These are phyloP conservation scores for Fusarium pseudonygamai DNA, from an alignment of 2,329 filamentous ascomycete species.

Conservation along the genomic window DNA sequence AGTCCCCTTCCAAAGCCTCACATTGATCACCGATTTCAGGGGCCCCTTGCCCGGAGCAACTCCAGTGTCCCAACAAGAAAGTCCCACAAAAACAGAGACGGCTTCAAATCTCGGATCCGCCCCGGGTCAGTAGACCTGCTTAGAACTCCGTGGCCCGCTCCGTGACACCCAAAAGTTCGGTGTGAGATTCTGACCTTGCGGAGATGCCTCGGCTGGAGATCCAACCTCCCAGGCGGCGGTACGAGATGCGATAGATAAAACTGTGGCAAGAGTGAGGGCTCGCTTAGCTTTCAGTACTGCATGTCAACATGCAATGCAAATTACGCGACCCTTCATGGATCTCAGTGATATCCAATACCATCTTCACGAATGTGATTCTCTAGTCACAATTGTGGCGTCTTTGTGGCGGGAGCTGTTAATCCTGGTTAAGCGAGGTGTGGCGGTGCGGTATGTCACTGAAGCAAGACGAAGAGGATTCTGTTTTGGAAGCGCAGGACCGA, in stretches of 20 bases:
- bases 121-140: neutral
- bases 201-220: neutral
- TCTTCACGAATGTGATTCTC: slow-evolving; percentile 16
- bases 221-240: neutral
- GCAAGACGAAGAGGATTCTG: slow-evolving; percentile 4
- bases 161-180: neutral
- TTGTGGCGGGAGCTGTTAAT: slow-evolving; percentile 4
- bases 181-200: neutral
- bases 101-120: neutral
- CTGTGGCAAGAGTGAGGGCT: slow-evolving; percentile 10
- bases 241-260: neutral
- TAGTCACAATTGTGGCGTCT: slow-evolving; percentile 9
- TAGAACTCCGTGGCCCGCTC: neutral
- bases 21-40: neutral
- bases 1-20: neutral
- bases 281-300: neutral
- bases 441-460: slow-evolving; percentile 12
- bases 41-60: neutral
- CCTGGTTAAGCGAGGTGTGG: slow-evolving; percentile 22
- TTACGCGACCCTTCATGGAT: slow-evolving; percentile 1
- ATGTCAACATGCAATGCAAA: slow-evolving; percentile 12
- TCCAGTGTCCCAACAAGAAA: neutral
- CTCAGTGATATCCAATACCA: slow-evolving; percentile 12
- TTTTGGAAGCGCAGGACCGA: neutral
- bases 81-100: slow-evolving; percentile 3